Evolutionary conservation across 495 filamentous ascomycete species (phyloP).

Genomic region (Neurospora sp.): DNA sequence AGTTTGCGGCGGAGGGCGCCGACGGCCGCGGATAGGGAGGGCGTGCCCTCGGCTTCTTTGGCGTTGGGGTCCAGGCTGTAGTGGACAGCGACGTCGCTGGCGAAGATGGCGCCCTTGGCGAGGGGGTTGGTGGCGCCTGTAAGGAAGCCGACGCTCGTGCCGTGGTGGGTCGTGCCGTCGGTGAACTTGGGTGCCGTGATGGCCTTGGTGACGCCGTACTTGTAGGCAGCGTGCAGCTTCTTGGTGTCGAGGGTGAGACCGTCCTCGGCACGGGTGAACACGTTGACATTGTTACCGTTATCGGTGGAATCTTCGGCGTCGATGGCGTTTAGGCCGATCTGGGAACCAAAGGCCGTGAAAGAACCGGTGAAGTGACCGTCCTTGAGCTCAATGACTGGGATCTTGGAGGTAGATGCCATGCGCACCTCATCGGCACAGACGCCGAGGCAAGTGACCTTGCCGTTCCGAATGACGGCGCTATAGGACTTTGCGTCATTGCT

Average conservation of each 20-base stretch:
- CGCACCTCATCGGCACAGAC: constrained; percentile 27
- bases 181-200: constrained; percentile 33
- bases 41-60: constrained; percentile 23
- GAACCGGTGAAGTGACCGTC: constrained; percentile 48
- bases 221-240: constrained; percentile 31
- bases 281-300: constrained; percentile 25
- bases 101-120: constrained; percentile 27
- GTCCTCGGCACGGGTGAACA: constrained; percentile 37
- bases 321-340: constrained; percentile 48
- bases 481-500: constrained; percentile 10
- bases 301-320: constrained; percentile 39
- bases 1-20: constrained; percentile 31
- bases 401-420: constrained; percentile 16
- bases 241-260: constrained; percentile 33
- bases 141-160: constrained; percentile 36
- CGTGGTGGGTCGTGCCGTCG: constrained; percentile 27
- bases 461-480: constrained; percentile 32
- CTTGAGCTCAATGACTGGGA: constrained; percentile 32
- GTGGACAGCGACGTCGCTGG: constrained; percentile 31
- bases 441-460: constrained; percentile 40
- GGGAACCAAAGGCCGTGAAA: constrained; percentile 42
- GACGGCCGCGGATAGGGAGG: constrained; percentile 30
- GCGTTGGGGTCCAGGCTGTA: constrained; percentile 28
- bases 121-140: constrained; percentile 26
- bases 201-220: constrained; percentile 37